Base-by-base conservation (phyloP, 768 basidiomycete species). In the Tricholoma furcatifolium region DNA sequence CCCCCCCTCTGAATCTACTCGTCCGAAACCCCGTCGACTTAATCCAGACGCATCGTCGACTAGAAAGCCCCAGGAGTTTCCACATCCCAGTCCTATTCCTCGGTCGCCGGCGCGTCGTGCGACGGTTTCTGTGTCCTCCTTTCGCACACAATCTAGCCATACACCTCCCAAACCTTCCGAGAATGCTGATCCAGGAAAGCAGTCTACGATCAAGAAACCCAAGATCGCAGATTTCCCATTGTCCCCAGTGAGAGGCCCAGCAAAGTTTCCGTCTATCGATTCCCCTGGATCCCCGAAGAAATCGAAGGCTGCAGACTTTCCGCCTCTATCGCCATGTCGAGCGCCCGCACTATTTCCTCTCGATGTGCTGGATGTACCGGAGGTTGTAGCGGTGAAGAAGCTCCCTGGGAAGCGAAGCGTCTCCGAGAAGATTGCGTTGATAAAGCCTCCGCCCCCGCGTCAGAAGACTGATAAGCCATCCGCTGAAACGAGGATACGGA, bases 181-280 rank as follows among this genome's bases (percentile, higher is more conserved):
- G 7, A 42, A 46, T 38, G 18, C 36, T 15, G 41, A 20, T 43
- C 10, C 47, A 9, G 31, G 21, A 31, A 48, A 43, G 12, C 24
- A 43, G 34, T 31, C 21, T 24, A 18, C 32, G 21, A 15, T 31
- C 10, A 40, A 24, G 44, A 62, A 57, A 30, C 53, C 51, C 30
- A 59, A 60, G 49, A 55, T 51, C 2, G 39, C 65, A 31, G 62
- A 57, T 8, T 73, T 72, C 47, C 71, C 70, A 12, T 23, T 23
- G 32, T 55, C 58, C 2, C 53, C 49, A 7, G 42, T 46, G 7
- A 46, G 31, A 32, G 38, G 34, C 18, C 50, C 54, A 9, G 34
- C 57, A 7, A 38, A 43, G 43, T 58, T 58, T 39, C 54, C 54
- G 3, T 10, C 51, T 2, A 9, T 39, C 6, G 39, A 50, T 32